Evolutionary conservation across 495 filamentous ascomycete genomes (phyloP), one percentile per base, ranked within the genome.

Genomic region (Aspergillus haitiensis): DNA sequence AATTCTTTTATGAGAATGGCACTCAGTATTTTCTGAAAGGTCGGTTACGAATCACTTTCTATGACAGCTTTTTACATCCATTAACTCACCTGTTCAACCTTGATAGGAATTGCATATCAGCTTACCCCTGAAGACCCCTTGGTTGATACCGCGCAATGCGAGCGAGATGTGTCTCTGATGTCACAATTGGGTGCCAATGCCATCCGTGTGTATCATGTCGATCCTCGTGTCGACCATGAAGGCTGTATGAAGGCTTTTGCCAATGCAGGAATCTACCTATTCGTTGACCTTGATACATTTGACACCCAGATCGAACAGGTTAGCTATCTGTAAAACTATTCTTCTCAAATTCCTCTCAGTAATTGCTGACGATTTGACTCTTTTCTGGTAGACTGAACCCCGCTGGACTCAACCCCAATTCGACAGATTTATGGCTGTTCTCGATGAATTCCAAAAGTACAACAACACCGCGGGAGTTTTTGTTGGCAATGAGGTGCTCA

Each of bases 161-260:
- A 80, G 62, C 86, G 85, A 48, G 92, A 96, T 77, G 86, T 88
- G 42, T 71, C 73, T 15, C 81, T 90, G 55, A 96, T 96, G 92
- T 75, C 89, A 66, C 83, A 84, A 37, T 72, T 96, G 48, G 90
- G 90, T 56, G 81, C 89, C 71, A 96, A 96, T 69, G 78, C 88
- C 16, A 93, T 96, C 67, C 90, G 92, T 46, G 89, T 95, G 46
- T 96, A 96, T 72, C 92, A 95, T 68, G 92, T 95, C 55, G 88
- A 93, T 64, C 69, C 89, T 4, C 67, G 68, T 15, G 82, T 66
- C 32, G 79, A 93, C 64, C 91, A 96, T 72, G 88, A 81, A 56
- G 88, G 81, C 33, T 91, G 88, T 72, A 90, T 91, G 87, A 75
- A 71, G 11, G 84, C 81, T 12, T 85, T 91, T 69, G 82, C 79